Conservation (phyloP, 805 yeast species). For the Sugiyamaella mastotermitis region DNA sequence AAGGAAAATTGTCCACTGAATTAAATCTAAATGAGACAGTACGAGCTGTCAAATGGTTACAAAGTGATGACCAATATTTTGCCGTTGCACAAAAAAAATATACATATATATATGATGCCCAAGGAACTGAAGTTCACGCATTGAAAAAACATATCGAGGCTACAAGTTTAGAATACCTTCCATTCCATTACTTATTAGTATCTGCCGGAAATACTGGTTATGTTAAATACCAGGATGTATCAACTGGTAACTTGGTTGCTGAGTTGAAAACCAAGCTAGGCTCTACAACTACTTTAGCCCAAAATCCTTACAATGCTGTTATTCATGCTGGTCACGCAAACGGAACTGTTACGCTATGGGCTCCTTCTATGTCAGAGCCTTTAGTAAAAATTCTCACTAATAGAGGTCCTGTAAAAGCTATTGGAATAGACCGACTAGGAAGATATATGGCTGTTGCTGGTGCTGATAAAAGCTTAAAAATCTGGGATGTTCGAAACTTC, state of each 20-base stretch:
- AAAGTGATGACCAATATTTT: conserved; percentile 77
- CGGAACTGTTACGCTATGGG: conserved; percentile 91
- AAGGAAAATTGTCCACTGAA: conserved; percentile 76
- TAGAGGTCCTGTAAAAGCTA: conserved; percentile 79
- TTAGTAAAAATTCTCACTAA: conserved; percentile 74
- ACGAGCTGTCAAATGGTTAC: conserved; percentile 82
- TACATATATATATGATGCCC: conserved; percentile 83
- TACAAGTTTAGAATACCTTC: conserved; percentile 77
- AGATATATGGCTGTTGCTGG: conserved; percentile 91
- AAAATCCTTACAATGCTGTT: conserved; percentile 94
- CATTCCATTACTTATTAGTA: conserved; percentile 83
- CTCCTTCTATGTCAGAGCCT: conserved; percentile 83
- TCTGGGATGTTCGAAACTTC: conserved; percentile 90
- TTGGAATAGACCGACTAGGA: conserved; percentile 89
- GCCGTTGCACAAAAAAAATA: conserved; percentile 97
- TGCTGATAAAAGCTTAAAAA: conserved; percentile 72
- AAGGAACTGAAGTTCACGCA: conserved; percentile 88
- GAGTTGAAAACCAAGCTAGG: conserved; percentile 86
- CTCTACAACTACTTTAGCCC: conserved; percentile 81
- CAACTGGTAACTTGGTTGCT: conserved; percentile 81
- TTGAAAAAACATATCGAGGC: conserved; percentile 85
- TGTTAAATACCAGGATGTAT: conserved; percentile 88
- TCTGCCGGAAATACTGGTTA: conserved; percentile 88
- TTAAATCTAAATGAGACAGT: conserved; percentile 83
- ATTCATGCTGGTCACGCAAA: conserved; percentile 89